Base-by-base conservation (phyloP, 495 filamentous ascomycete species). In the Hypoxylon trugodes region DNA sequence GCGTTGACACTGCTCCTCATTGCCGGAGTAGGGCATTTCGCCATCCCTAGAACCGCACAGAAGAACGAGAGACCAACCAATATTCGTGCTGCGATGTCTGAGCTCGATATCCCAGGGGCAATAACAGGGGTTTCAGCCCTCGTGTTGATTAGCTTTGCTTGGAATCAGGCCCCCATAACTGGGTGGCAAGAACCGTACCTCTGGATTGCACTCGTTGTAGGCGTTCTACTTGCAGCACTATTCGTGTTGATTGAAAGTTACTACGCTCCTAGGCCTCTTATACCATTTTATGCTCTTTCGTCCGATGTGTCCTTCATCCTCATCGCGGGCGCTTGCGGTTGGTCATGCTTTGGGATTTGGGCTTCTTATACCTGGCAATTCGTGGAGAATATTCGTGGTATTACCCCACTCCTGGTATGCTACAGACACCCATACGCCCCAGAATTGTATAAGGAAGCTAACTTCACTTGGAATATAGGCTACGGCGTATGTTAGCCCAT, bases 291-390 rank as follows among this genome's bases (percentile, higher is more conserved):
- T 7, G 74, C 73, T 2, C 76, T 87, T 33, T 76, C 71, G 0
- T 73, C 61, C 1, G 79, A 85, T 21, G 65, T 81, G 3, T 76
- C 74, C 7, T 82, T 79, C 62, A 77, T 85, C 12, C 74, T 88
- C 10, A 74, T 73, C 0, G 78, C 77, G 43, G 76, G 83, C 18
- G 79, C 80, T 1, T 72, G 63, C 9, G 84, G 83, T 1, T 89
- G 86, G 87, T 76, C 77, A 30, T 78, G 75, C 48, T 88, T 88
- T 55, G 84, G 85, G 15, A 84, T 87, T 40, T 79, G 80, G 68
- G 69, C 81, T 32, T 85, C 76, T 67, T 88, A 88, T 62, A 73
- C 75, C 16, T 86, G 75, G 55, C 76, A 81, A 30, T 84, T 88
- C 59, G 61, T 87, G 33, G 76, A 82, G 47, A 73, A 71, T 8